Conservation (phyloP, 805 yeast genomes). For the Saccharomycopsis malanga region DNA sequence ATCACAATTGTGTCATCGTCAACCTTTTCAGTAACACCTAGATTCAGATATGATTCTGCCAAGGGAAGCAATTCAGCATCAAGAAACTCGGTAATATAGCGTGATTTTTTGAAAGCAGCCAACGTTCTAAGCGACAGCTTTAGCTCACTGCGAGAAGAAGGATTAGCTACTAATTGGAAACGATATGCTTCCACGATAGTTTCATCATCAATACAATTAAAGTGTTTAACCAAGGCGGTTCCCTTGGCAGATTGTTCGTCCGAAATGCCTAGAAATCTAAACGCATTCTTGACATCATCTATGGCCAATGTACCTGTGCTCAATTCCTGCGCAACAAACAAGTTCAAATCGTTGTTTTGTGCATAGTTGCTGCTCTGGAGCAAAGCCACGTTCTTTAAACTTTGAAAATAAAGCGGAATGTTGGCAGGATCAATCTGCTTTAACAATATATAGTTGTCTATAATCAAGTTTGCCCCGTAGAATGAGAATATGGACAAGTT, state of each 20-base stretch:
- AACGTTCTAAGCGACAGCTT: conserved; percentile 36
- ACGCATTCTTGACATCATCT: neutral
- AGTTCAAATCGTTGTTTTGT: conserved; percentile 27
- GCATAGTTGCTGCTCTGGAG: conserved; percentile 37
- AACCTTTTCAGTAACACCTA: conserved; percentile 45
- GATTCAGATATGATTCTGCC: conserved; percentile 41
- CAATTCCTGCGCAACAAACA: conserved; percentile 38
- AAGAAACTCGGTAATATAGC: conserved; percentile 31
- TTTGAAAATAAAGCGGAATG: conserved; percentile 50
- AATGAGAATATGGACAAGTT: conserved; percentile 42
- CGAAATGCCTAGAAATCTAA: neutral
- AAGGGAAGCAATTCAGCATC: conserved; percentile 43
- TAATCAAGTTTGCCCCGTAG: conserved; percentile 43
- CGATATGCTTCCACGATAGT: conserved; percentile 31
- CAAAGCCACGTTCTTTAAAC: conserved; percentile 45
- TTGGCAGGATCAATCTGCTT: conserved; percentile 37
- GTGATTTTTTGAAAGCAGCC: conserved; percentile 34
- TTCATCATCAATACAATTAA: conserved; percentile 24
- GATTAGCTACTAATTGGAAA: conserved; percentile 10
- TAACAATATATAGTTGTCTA: conserved; percentile 39
- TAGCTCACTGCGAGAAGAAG: conserved; percentile 25
- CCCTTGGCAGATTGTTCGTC: too few species aligned
- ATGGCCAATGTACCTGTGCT: conserved; percentile 36
- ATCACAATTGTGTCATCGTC: conserved; percentile 70
- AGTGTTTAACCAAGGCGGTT: neutral